Conservation (phyloP, 495 filamentous ascomycete species). For the Talaromyces trachyspermus region DNA sequence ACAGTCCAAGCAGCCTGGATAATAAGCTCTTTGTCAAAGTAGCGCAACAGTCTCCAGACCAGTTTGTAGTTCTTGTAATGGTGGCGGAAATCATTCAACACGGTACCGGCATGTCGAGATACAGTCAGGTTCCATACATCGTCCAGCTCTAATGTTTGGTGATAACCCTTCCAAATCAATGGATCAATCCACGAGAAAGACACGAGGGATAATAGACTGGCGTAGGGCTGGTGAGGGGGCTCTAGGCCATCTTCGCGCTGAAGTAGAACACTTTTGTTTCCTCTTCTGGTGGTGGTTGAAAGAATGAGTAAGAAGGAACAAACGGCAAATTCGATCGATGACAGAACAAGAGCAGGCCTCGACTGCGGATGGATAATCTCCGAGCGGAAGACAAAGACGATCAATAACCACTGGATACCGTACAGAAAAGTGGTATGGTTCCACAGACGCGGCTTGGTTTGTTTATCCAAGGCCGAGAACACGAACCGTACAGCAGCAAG, state of each 20-base stretch:
- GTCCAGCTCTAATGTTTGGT: conserved; percentile 68
- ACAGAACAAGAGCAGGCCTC: conserved; percentile 47
- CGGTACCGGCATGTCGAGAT: conserved; percentile 74
- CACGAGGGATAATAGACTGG: conserved; percentile 78
- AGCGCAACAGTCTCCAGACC: conserved; percentile 71
- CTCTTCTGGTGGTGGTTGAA: conserved; percentile 74
- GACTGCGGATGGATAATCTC: conserved; percentile 68
- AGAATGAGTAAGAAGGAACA: conserved; percentile 66
- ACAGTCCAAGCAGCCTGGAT: conserved; percentile 75
- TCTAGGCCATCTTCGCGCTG: conserved; percentile 82
- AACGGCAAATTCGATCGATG: conserved; percentile 64
- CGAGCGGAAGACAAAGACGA: conserved; percentile 72
- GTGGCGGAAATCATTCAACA: conserved; percentile 77
- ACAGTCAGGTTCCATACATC: conserved; percentile 89
- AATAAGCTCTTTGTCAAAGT: conserved; percentile 72
- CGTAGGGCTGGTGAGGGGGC: conserved; percentile 75
- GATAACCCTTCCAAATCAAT: conserved; percentile 86
- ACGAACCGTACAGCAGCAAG: conserved; percentile 67
- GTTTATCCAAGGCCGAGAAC: conserved; percentile 57
- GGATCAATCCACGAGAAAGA: conserved; percentile 89
- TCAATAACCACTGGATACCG: conserved; percentile 71
- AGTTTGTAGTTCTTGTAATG: conserved; percentile 76
- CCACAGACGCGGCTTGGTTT: conserved; percentile 69
- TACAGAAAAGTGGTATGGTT: conserved; percentile 91
- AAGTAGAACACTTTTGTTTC: conserved; percentile 80